Conservation (phyloP, 306 rosid species). For the Cyclanthera cordifolia region DNA sequence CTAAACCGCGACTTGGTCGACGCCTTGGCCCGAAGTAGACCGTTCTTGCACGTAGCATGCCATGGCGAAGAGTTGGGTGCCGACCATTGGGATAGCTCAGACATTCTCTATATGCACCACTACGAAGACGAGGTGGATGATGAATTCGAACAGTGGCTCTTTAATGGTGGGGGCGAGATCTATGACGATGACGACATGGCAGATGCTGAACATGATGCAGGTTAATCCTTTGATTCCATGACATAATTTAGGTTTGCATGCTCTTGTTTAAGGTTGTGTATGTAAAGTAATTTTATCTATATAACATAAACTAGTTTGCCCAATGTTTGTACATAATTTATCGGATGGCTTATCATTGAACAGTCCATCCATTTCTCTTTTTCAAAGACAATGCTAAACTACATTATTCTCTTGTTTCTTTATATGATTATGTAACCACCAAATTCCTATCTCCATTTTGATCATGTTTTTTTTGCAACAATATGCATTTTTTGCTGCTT, state of each 20-base stretch:
- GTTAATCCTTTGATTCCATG: slow-evolving; percentile 2
- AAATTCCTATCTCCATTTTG: no score
- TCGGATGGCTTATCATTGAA: background rate
- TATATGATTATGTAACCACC: background rate
- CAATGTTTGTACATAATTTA: background rate
- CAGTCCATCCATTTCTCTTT: background rate
- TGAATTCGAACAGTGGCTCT: slow-evolving; percentile 78
- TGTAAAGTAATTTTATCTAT: background rate
- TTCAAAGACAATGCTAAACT: background rate
- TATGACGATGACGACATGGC: slow-evolving; percentile 43
- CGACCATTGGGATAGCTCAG: slow-evolving; percentile 46
- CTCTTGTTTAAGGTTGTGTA: background rate
- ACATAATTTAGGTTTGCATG: background rate
- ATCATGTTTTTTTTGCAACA: no score
- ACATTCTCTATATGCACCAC: slow-evolving; percentile 39
- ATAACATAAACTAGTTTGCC: background rate
- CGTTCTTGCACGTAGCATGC: slow-evolving; percentile 70
- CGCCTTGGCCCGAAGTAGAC: slow-evolving; percentile 69
- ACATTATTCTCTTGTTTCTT: no score
- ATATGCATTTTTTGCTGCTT: no score
- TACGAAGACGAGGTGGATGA: slow-evolving; percentile 49
- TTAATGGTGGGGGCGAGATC: slow-evolving; percentile 41
- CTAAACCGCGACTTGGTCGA: slow-evolving; percentile 73
- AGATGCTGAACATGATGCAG: slow-evolving; percentile 45
- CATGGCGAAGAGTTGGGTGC: slow-evolving; percentile 79